Percentiles rank a stretch among this genome's conserved stretches.
These are phyloP conservation scores for Pseudocercospora eumusae DNA, from an alignment of 2,329 filamentous ascomycete genomes.

Conservation along the genomic window DNA sequence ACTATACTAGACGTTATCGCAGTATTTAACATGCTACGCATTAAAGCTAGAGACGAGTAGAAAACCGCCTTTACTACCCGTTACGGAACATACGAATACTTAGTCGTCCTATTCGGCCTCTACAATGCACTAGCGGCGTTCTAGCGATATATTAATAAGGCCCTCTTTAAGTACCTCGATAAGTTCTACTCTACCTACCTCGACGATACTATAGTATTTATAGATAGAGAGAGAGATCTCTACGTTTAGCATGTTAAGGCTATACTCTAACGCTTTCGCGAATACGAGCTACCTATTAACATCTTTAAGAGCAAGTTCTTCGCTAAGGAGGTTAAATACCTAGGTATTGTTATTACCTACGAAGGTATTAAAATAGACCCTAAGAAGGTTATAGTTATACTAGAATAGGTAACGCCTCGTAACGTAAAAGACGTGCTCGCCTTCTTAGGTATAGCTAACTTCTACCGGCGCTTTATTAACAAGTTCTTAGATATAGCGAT, in stretches of 20 bases:
- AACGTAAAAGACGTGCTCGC: constrained; percentile 1
- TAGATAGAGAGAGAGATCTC: constrained; percentile 30
- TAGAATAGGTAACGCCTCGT: background rate
- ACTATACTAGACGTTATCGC: too few relatives aligned
- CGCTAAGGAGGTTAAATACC: too few relatives aligned
- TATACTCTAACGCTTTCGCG: too few relatives aligned
- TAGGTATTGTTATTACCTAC: too few relatives aligned
- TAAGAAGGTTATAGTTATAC: too few relatives aligned
- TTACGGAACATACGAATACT: constrained; percentile 32
- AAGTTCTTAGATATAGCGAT: background rate
- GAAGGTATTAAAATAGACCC: too few relatives aligned
- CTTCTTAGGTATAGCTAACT: constrained; percentile 1
- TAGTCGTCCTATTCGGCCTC: constrained; percentile 35
- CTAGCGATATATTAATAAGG: constrained; percentile 36
- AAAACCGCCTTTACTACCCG: constrained; percentile 27
- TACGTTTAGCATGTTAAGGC: too few relatives aligned
- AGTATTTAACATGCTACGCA: too few relatives aligned
- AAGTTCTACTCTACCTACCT: constrained; percentile 30
- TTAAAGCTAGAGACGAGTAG: too few relatives aligned
- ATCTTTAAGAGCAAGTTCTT: too few relatives aligned
- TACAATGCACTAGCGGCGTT: constrained; percentile 28
- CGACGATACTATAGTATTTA: constrained; percentile 30
- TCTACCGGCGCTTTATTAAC: background rate
- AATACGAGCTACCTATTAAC: too few relatives aligned
- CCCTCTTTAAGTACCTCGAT: constrained; percentile 32